A percentile compares a stretch with the other conserved stretches of the same genome.
Conservation (phyloP, 129 eudicot species). For the Tagetes patula region DNA sequence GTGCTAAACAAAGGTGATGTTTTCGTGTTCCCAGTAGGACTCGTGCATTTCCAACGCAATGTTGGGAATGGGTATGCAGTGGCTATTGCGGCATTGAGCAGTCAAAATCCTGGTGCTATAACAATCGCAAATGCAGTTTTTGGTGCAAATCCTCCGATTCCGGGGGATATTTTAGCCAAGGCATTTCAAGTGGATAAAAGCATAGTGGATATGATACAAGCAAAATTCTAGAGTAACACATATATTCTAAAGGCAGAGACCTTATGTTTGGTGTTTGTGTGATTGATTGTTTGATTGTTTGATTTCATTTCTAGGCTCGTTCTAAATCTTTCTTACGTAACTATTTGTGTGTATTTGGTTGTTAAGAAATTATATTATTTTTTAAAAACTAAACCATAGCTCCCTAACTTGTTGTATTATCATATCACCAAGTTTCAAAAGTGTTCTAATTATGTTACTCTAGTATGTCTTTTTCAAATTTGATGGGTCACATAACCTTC, state of each 20-base stretch:
- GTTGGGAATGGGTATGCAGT: background rate
- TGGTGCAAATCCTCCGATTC: slow-evolving; percentile 40
- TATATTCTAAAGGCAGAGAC: background rate
- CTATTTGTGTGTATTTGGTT: background rate
- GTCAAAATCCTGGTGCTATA: slow-evolving; percentile 49
- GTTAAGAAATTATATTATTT: background rate
- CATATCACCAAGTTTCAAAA: too few relatives aligned
- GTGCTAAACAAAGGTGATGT: too few relatives aligned
- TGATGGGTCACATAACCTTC: too few relatives aligned
- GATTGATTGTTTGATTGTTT: background rate
- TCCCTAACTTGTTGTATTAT: too few relatives aligned
- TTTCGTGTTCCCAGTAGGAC: too few relatives aligned
- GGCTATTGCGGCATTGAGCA: slow-evolving; percentile 43
- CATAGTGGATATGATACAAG: slow-evolving; percentile 31
- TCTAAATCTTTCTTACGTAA: background rate
- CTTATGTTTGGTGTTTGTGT: background rate
- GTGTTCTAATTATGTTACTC: too few relatives aligned
- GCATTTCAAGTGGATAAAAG: slow-evolving; percentile 43
- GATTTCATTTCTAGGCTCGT: background rate
- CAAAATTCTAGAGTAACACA: slow-evolving; percentile 27
- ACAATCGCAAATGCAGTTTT: slow-evolving; percentile 41
- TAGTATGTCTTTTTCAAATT: too few relatives aligned
- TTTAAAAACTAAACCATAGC: too few relatives aligned
- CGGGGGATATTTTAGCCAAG: slow-evolving; percentile 35
- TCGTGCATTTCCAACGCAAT: too few relatives aligned